These are phyloP conservation scores for Globisporangium cederbergense DNA, from an alignment of 352 stramenopile species.

Conservation along the genomic window DNA sequence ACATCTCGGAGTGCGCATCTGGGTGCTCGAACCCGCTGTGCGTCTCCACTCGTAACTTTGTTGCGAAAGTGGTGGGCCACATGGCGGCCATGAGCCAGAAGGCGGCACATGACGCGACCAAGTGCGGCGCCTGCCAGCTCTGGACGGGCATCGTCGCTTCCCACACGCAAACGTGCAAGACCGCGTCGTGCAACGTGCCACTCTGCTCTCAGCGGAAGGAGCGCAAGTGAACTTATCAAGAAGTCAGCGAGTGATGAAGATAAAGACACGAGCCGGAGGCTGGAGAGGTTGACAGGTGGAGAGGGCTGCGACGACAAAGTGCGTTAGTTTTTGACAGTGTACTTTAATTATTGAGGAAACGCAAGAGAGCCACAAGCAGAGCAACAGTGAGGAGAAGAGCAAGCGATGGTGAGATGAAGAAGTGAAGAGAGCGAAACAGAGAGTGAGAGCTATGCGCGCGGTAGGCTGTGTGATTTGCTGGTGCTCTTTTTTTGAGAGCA, in stretches of 20 bases:
- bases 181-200: conserved; percentile 30
- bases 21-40: conserved; percentile 53
- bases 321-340: conserved; percentile 15
- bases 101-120: conserved; percentile 24
- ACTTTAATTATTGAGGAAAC: conserved; percentile 13
- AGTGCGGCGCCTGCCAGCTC: conserved; percentile 62
- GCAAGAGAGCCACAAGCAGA: neutral
- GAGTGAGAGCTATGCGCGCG: neutral
- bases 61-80: conserved; percentile 48
- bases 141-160: conserved; percentile 39
- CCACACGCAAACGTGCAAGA: conserved; percentile 28
- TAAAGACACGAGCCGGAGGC: neutral
- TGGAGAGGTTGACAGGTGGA: neutral
- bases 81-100: conserved; percentile 23
- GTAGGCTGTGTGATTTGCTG: neutral
- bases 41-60: conserved; percentile 48
- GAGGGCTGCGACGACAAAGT: neutral
- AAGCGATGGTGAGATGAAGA: neutral
- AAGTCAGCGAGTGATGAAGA: neutral
- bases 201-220: conserved; percentile 27
- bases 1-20: conserved; percentile 33
- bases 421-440: conserved; percentile 2
- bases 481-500: neutral
- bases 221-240: conserved; percentile 3
- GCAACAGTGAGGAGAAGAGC: neutral